These are phyloP conservation scores for Raphidocelis subcapitata DNA, from an alignment of 139 green algal species.

Conservation along the genomic window DNA sequence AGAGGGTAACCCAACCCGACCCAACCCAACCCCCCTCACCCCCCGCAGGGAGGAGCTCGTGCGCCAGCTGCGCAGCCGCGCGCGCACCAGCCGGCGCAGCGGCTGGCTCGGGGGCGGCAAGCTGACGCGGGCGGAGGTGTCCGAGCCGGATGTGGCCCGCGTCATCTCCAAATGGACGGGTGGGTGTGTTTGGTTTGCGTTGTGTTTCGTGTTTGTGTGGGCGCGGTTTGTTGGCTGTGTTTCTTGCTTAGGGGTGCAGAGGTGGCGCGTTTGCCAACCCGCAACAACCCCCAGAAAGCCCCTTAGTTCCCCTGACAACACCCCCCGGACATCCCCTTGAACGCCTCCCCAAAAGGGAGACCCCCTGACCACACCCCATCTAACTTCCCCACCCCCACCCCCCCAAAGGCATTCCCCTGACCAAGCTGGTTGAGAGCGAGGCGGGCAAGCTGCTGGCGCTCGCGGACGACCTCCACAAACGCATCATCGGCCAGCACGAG, in stretches of 20 bases:
- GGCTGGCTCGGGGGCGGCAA: constrained; percentile 3
- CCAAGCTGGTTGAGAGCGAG: constrained; percentile 85
- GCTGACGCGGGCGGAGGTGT: constrained; percentile 33
- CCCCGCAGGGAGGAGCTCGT: constrained; percentile 32
- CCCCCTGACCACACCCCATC: no score
- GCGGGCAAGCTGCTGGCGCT: constrained; percentile 85
- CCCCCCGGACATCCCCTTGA: no score
- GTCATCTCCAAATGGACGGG: constrained; percentile 56
- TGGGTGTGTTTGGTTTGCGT: neutral
- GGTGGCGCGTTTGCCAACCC: no score
- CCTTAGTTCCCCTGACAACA: no score
- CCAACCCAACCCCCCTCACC: no score
- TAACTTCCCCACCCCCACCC: no score
- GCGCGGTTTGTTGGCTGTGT: no score
- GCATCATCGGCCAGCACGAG: constrained; percentile 61
- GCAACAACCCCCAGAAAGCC: no score
- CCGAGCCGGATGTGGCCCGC: constrained; percentile 45
- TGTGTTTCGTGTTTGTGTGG: constrained; percentile 9
- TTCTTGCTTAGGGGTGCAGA: no score
- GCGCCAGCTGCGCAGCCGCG: constrained; percentile 33
- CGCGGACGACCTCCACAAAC: constrained; percentile 42
- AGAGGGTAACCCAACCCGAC: no score
- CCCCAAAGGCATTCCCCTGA: constrained; percentile 83
- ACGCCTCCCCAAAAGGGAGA: no score
- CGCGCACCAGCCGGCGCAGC: neutral